A percentile compares a stretch with the other conserved stretches of the same genome.
These are phyloP conservation scores for Dunaliella primolecta DNA, from an alignment of 139 green algal genomes.

Conservation along the genomic window DNA sequence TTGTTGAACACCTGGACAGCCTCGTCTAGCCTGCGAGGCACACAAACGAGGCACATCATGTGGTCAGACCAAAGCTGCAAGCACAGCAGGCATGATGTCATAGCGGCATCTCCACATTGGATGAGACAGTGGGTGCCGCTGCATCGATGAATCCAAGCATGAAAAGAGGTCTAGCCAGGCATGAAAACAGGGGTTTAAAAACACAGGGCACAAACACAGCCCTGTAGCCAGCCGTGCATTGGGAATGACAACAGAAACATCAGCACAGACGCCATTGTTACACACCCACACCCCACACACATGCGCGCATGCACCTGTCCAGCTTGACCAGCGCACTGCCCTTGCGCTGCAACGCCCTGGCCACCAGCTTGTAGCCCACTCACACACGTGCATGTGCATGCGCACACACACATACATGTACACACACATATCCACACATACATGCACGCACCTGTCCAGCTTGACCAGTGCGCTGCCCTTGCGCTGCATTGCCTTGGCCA, in stretches of 20 bases:
- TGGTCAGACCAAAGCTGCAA: too few species aligned
- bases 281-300: not conserved
- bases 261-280: too few species aligned
- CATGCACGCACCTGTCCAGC: constrained; percentile 34
- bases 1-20: constrained; percentile 87
- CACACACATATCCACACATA: not conserved
- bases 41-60: too few species aligned
- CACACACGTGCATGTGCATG: constrained; percentile 22
- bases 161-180: too few species aligned
- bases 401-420: not conserved
- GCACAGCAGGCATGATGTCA: too few species aligned
- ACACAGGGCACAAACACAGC: too few species aligned
- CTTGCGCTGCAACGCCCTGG: constrained; percentile 85
- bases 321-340: constrained; percentile 85
- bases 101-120: too few species aligned
- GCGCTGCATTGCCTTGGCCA: constrained; percentile 84
- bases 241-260: too few species aligned
- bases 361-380: constrained; percentile 91
- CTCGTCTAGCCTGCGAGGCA: constrained; percentile 59
- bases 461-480: constrained; percentile 91
- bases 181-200: too few species aligned
- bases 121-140: too few species aligned
- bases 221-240: too few species aligned
- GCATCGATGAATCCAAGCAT: too few species aligned
- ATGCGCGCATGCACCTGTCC: constrained; percentile 23